phyloP scores from a whole-genome alignment of 306 rosid genomes.

The Pachyrhizus erosus region DNA sequence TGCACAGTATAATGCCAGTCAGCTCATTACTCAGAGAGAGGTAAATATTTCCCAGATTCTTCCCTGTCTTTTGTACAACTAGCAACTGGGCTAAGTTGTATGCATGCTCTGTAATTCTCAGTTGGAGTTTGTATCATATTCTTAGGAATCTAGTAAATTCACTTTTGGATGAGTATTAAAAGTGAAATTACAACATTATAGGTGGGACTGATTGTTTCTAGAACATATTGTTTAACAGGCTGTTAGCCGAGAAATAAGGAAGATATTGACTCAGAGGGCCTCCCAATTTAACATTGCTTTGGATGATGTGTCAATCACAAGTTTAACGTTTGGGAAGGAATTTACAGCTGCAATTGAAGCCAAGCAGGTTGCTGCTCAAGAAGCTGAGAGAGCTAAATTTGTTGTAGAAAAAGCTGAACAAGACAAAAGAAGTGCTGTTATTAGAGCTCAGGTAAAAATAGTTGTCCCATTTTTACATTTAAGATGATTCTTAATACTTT shows the following conservation, averaged over 20 bases:
- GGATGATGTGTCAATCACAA: conserved; percentile 90
- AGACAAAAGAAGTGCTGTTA: conserved; percentile 81
- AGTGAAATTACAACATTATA: neutral
- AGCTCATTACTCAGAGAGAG: conserved; percentile 94
- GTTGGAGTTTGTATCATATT: conserved; percentile 26
- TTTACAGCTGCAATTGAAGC: conserved; percentile 91
- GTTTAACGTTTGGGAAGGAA: conserved; percentile 77
- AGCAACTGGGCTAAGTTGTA: neutral
- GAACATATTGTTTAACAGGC: conserved; percentile 47
- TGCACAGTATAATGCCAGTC: conserved; percentile 90
- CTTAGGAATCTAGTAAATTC: conserved; percentile 1
- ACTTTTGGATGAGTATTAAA: neutral
- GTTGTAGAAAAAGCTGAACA: conserved; percentile 92
- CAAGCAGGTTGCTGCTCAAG: conserved; percentile 97
- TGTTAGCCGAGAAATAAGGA: conserved; percentile 87
- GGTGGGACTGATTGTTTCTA: conserved; percentile 32
- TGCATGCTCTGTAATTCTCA: neutral
- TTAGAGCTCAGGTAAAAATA: conserved; percentile 79
- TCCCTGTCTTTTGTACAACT: neutral
- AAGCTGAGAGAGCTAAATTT: conserved; percentile 94
- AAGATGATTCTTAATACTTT: neutral
- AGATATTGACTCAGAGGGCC: conserved; percentile 76
- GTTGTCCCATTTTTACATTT: conserved; percentile 1
- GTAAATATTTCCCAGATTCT: conserved; percentile 45
- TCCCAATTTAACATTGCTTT: conserved; percentile 83